phyloP scores from a whole-genome alignment of 1,284 basidiomycete species.

The Athelia psychrophila region DNA sequence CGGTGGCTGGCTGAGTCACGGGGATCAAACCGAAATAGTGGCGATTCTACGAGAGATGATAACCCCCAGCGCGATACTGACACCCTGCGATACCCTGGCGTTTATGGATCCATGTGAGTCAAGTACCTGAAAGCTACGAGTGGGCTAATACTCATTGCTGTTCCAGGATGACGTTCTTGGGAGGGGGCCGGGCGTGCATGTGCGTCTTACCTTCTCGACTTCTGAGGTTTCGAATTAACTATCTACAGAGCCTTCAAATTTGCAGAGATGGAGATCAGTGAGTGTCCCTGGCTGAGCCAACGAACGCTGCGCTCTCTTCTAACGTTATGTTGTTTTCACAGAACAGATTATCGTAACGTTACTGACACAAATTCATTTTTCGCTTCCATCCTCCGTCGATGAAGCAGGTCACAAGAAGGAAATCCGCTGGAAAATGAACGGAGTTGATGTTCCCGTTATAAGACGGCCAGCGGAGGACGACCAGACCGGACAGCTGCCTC shows the following conservation, averaged over 20 bases:
- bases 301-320: too few relatives aligned
- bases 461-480: constrained; percentile 30
- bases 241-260: constrained; percentile 30
- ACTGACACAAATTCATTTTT: constrained; percentile 24
- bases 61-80: constrained; percentile 10
- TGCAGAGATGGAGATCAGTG: constrained; percentile 31
- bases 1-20: constrained; percentile 10
- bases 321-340: too few relatives aligned
- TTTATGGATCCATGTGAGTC: too few relatives aligned
- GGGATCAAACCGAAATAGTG: constrained; percentile 17
- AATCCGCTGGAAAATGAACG: constrained; percentile 33
- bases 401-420: constrained; percentile 28
- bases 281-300: too few relatives aligned
- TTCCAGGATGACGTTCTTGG: constrained; percentile 36
- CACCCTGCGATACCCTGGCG: too few relatives aligned
- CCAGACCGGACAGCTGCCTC: constrained; percentile 28
- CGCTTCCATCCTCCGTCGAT: constrained; percentile 26
- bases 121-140: too few relatives aligned
- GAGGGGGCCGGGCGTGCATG: constrained; percentile 33
- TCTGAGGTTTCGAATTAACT: background rate
- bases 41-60: constrained; percentile 31
- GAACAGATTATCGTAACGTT: too few relatives aligned
- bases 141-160: too few relatives aligned
- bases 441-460: constrained; percentile 36
- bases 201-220: constrained; percentile 11